These are phyloP conservation scores for Trichaptum fuscoviolaceum DNA, from an alignment of 768 basidiomycete genomes.

Conservation along the genomic window DNA sequence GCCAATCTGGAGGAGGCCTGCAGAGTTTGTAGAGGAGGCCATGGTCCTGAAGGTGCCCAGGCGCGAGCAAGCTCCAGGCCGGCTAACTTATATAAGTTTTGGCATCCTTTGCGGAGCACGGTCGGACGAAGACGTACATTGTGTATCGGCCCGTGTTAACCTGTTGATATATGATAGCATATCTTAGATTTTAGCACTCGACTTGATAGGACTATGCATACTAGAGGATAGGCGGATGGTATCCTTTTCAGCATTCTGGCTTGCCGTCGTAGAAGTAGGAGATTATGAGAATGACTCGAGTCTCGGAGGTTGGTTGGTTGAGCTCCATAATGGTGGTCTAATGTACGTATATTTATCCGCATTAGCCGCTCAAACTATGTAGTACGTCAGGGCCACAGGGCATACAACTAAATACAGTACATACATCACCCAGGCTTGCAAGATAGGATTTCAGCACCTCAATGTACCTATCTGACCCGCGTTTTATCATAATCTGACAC, in stretches of 20 bases:
- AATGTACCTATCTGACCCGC: no score
- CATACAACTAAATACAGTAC: no score
- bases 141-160: background rate
- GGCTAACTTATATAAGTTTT: background rate
- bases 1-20: conserved; percentile 26
- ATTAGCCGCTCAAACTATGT: background rate
- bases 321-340: background rate
- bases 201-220: background rate
- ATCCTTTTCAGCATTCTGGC: background rate
- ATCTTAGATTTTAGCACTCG: background rate
- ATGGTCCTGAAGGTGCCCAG: background rate
- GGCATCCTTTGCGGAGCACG: background rate
- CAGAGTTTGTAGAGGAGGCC: conserved; percentile 2
- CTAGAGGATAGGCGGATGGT: background rate
- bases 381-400: background rate
- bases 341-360: background rate
- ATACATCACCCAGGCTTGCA: no score
- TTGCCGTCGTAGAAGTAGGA: background rate
- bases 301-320: background rate
- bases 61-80: background rate
- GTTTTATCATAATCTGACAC: no score
- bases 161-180: background rate
- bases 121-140: background rate
- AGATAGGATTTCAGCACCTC: no score
- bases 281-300: background rate